Conservation (phyloP, 345 rosid genomes). For the Arabis alpina region DNA sequence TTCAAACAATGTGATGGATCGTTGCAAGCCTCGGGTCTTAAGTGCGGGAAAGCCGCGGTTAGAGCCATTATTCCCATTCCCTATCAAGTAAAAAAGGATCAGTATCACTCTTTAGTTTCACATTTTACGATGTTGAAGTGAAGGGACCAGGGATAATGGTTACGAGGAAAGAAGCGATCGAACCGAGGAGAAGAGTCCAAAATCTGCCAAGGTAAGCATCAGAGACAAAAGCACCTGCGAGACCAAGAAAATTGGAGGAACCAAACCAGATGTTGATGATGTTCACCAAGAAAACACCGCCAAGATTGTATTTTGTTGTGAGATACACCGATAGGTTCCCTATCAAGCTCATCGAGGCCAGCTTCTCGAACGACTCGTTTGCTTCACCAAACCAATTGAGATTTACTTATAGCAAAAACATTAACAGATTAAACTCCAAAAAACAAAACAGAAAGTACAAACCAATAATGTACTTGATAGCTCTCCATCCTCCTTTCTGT, state of each 20-base stretch:
- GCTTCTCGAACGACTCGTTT: constrained; percentile 76
- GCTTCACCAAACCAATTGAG: constrained; percentile 38
- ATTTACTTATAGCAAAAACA: neutral
- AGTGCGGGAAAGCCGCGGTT: constrained; percentile 48
- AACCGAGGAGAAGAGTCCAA: constrained; percentile 60
- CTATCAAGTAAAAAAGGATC: constrained; percentile 34
- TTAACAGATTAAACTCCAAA: neutral
- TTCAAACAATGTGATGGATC: constrained; percentile 42
- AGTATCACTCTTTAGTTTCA: neutral
- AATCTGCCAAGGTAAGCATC: constrained; percentile 68
- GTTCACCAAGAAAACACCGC: constrained; percentile 59
- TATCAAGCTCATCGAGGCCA: constrained; percentile 72
- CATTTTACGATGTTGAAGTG: neutral
- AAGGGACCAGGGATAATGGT: neutral
- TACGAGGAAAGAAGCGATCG: constrained; percentile 60
- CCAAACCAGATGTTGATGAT: constrained; percentile 64
- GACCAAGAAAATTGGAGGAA: constrained; percentile 55
- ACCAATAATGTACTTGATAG: constrained; percentile 55
- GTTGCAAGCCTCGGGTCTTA: constrained; percentile 55
- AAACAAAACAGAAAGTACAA: too few species aligned
- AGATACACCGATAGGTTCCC: constrained; percentile 60
- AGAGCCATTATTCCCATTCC: constrained; percentile 67
- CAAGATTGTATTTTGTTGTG: constrained; percentile 56
- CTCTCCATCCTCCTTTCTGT: constrained; percentile 53
- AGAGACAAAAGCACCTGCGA: constrained; percentile 68